Percentiles rank a stretch among this genome's conserved stretches.
phyloP scores from a whole-genome alignment of 495 filamentous ascomycete species.

The Neohortaea acidophila region DNA sequence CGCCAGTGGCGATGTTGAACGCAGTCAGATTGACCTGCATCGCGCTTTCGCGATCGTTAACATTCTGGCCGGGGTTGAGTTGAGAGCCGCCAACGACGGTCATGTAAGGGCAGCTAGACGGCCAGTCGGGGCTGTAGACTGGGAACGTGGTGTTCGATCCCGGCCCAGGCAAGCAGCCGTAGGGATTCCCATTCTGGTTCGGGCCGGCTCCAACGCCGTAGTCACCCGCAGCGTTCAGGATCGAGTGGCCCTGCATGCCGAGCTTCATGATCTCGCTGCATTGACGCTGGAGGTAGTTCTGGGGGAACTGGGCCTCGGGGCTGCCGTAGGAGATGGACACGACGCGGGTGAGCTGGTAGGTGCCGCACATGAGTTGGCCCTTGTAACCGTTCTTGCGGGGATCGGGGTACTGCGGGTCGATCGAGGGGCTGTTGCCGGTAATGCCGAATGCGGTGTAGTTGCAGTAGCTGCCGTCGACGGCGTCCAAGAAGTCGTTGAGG shows the following conservation, averaged over 20 bases:
- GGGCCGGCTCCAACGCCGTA: constrained; percentile 13
- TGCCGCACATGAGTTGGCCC: constrained; percentile 10
- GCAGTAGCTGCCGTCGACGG: constrained; percentile 16
- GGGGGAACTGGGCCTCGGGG: constrained; percentile 10
- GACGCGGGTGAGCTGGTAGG: constrained; percentile 9
- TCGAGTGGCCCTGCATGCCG: constrained; percentile 16
- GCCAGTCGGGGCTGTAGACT: constrained; percentile 14
- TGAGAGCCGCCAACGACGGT: constrained; percentile 11
- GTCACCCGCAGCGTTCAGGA: constrained; percentile 14
- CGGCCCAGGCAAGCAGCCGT: constrained; percentile 6
- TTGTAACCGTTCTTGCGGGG: constrained; percentile 11
- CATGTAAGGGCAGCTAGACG: constrained; percentile 9
- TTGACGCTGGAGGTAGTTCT: constrained; percentile 9
- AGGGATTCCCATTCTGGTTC: neutral
- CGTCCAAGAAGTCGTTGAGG: constrained; percentile 12
- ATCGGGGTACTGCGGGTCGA: constrained; percentile 14
- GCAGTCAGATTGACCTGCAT: constrained; percentile 12
- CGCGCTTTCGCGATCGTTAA: constrained; percentile 12
- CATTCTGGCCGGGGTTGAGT: constrained; percentile 8
- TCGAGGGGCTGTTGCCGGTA: constrained; percentile 4
- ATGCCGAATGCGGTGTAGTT: constrained; percentile 7
- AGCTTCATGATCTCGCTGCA: constrained; percentile 22
- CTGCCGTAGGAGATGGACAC: constrained; percentile 12
- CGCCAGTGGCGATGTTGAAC: neutral
- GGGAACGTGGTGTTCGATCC: constrained; percentile 12